Percentiles rank a stretch among this genome's conserved stretches.
phyloP scores from a whole-genome alignment of 495 filamentous ascomycete genomes.

The Trichoderma gamsii region DNA sequence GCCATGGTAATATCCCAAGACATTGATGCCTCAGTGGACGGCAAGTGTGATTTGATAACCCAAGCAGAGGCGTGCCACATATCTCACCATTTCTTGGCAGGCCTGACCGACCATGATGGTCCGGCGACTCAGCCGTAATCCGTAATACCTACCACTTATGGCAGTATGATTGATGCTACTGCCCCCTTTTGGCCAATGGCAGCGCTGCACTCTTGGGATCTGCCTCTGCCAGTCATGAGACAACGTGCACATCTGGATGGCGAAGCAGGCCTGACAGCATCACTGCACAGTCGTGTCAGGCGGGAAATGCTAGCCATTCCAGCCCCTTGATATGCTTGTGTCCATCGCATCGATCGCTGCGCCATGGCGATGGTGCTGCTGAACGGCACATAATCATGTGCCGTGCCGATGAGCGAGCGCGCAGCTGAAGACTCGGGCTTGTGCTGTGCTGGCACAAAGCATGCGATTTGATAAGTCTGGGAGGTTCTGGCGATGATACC shows the following conservation, averaged over 20 bases:
- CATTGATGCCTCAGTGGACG: background rate
- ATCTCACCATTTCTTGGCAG: slow-evolving; percentile 12
- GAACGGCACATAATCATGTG: slow-evolving; percentile 3
- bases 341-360: background rate
- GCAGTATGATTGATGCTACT: background rate
- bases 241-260: slow-evolving; percentile 5
- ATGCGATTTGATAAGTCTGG: background rate
- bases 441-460: background rate
- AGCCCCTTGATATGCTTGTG: background rate
- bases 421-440: background rate
- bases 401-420: background rate
- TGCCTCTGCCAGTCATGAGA: slow-evolving; percentile 12
- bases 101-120: background rate
- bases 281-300: slow-evolving; percentile 5
- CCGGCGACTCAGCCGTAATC: too few relatives aligned
- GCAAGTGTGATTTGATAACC: background rate
- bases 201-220: background rate
- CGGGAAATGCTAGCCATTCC: slow-evolving; percentile 9
- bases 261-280: background rate
- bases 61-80: background rate
- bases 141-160: too few relatives aligned
- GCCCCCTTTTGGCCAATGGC: background rate
- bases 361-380: background rate
- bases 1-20: slow-evolving; percentile 4
- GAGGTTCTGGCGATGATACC: background rate